Conservation (phyloP, 23 red algal species). For the Gracilaria caudata region DNA sequence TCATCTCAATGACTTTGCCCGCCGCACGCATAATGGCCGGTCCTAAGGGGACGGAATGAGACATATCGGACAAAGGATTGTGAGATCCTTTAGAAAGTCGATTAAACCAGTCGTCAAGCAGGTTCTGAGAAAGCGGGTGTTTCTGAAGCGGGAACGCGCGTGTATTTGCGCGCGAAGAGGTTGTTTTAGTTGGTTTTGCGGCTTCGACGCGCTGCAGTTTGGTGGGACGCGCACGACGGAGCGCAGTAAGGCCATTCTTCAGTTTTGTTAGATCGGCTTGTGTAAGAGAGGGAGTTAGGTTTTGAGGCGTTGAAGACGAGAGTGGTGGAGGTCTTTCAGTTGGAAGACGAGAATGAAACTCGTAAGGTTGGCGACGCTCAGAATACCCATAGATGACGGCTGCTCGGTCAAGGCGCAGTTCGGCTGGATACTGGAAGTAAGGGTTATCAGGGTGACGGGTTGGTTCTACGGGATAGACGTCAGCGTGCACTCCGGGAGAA, state of each 20-base stretch:
- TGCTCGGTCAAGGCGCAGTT: constrained; percentile 65
- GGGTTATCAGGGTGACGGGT: constrained; percentile 23
- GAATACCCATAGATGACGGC: constrained; percentile 66
- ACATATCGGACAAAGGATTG: constrained; percentile 17
- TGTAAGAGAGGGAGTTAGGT: constrained; percentile 28
- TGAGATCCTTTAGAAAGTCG: constrained; percentile 29
- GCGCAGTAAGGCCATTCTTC: constrained; percentile 30
- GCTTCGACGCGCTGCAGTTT: constrained; percentile 61
- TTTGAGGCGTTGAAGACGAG: constrained; percentile 15
- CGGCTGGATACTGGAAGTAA: constrained; percentile 31
- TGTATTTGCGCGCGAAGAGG: neutral
- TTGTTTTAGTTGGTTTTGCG: neutral
- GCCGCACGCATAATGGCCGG: constrained; percentile 68
- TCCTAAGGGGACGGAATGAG: constrained; percentile 66
- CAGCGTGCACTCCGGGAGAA: constrained; percentile 26
- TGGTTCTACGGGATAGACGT: constrained; percentile 69
- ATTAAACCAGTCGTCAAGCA: constrained; percentile 72
- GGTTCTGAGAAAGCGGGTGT: constrained; percentile 22
- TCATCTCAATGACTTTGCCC: constrained; percentile 65
- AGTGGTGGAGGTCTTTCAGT: constrained; percentile 28
- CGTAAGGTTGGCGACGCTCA: constrained; percentile 61
- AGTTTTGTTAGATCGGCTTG: constrained; percentile 39
- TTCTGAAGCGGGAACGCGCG: constrained; percentile 64
- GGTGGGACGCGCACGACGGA: constrained; percentile 56
- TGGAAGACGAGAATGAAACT: constrained; percentile 45